Evolutionary conservation across 768 basidiomycete genomes (phyloP), one percentile per base, ranked within the genome.

Genomic region (Suillus ampliporus): DNA sequence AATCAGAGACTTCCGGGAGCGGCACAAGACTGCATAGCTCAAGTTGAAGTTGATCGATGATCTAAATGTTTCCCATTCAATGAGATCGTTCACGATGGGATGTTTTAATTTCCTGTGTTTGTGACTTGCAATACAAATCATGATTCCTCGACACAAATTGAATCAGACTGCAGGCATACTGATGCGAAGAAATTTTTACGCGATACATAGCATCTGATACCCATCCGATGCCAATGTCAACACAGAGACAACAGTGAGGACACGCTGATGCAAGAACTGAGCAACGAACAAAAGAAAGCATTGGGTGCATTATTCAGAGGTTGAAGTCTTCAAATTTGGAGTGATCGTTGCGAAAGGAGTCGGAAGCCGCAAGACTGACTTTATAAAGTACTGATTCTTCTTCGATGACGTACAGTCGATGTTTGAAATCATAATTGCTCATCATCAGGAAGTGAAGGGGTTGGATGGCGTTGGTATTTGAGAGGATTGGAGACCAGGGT

Each of bases 401-500:
- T n/a, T n/a, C n/a, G n/a, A n/a, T n/a, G n/a, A n/a, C n/a, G n/a
- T n/a, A n/a, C n/a, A n/a, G n/a, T n/a, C n/a, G n/a, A n/a, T n/a
- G n/a, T n/a, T n/a, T n/a, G n/a, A n/a, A n/a, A n/a, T n/a, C n/a
- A n/a, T n/a, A n/a, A n/a, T n/a, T n/a, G n/a, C n/a, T n/a, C n/a
- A n/a, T n/a, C n/a, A n/a, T n/a, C n/a, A 65, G 4, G 68, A 66
- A 1, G 64, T 34, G 34, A 64, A 69, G 0, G 68, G 67, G 61
- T 41, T 64, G 3, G 82, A 74, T 37, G 84, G 79, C n/a, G 81
- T 80, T 48, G 85, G 81, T 26, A 85, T 79, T 64, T 86, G 85
- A 3, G 84, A 85, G 92, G 94, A 67, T 92, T 92, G 31, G 89
- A 87, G 19, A 95, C 92, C 59, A 93, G 87, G 70, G 89, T 87